A percentile compares a stretch with the other conserved stretches of the same genome.
Conservation (phyloP, 768 basidiomycete species). For the Leccinum pellstonianum region DNA sequence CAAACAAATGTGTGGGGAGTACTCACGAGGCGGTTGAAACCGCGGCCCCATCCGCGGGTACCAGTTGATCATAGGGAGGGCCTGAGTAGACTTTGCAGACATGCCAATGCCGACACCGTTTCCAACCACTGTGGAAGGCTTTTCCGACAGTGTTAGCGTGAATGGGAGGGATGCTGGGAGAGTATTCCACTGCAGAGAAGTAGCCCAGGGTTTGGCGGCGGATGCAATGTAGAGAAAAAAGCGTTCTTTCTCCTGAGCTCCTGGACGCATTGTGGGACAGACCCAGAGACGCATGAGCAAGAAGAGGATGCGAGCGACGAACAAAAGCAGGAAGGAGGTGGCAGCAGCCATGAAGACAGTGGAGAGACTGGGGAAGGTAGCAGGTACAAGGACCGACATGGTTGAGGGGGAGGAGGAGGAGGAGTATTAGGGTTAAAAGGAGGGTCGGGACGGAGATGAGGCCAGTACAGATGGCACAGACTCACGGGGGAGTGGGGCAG, state of each 20-base stretch:
- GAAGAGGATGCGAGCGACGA: constrained; percentile 33
- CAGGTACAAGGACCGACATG: constrained; percentile 34
- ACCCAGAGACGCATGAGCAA: constrained; percentile 28
- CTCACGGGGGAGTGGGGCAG: constrained; percentile 10
- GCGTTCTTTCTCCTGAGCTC: constrained; percentile 18
- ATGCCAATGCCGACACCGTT: constrained; percentile 6
- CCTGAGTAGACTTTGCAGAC: constrained; percentile 13
- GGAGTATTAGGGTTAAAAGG: constrained; percentile 18
- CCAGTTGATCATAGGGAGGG: constrained; percentile 25
- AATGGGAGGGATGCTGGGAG: constrained; percentile 32
- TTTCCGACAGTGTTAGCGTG: constrained; percentile 23
- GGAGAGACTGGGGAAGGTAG: constrained; percentile 31
- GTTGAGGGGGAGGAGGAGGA: background rate
- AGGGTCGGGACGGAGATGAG: constrained; percentile 25
- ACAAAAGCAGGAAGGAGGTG: constrained; percentile 27
- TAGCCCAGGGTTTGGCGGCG: constrained; percentile 13
- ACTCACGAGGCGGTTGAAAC: constrained; percentile 35
- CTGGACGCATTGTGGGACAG: constrained; percentile 16
- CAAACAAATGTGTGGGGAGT: background rate
- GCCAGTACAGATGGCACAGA: constrained; percentile 12
- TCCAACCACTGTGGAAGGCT: constrained; percentile 12
- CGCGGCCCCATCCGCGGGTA: constrained; percentile 21
- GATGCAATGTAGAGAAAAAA: background rate
- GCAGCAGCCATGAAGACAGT: constrained; percentile 33
- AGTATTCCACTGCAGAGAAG: constrained; percentile 26